Conservation (phyloP, 108 stramenopile genomes). For the Skeletonema potamos region DNA sequence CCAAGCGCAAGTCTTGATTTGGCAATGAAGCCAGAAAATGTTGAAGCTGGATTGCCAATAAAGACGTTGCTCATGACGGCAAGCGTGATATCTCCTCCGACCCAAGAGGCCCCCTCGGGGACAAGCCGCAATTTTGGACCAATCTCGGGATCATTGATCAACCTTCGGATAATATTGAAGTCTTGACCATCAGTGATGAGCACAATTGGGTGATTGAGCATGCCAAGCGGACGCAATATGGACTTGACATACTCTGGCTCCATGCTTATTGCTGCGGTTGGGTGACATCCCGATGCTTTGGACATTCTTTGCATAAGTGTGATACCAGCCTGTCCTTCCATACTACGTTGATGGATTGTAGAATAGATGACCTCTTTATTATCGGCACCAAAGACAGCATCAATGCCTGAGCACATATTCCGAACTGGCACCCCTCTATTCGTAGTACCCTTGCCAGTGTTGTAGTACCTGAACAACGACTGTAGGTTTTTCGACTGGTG, state of each 20-base stretch:
- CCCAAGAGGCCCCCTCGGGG: constrained; percentile 18
- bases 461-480: constrained; percentile 30
- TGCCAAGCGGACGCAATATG: constrained; percentile 25
- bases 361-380: not conserved
- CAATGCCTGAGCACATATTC: constrained; percentile 32
- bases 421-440: not conserved
- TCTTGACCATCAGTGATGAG: constrained; percentile 42
- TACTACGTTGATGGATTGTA: constrained; percentile 12
- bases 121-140: constrained; percentile 10
- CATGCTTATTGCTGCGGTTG: constrained; percentile 32
- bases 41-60: constrained; percentile 48
- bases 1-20: constrained; percentile 29
- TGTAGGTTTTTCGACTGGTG: constrained; percentile 2
- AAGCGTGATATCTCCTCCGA: constrained; percentile 37
- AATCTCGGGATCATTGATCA: constrained; percentile 32
- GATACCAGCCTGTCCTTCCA: constrained; percentile 7
- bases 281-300: constrained; percentile 10
- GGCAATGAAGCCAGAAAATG: constrained; percentile 32
- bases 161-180: constrained; percentile 10
- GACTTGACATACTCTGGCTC: constrained; percentile 42
- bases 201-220: constrained; percentile 36
- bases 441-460: constrained; percentile 8
- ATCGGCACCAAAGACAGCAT: constrained; percentile 14
- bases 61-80: constrained; percentile 30
- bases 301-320: not conserved